Conservation (phyloP, 768 basidiomycete genomes). For the Boletus fagicola region DNA sequence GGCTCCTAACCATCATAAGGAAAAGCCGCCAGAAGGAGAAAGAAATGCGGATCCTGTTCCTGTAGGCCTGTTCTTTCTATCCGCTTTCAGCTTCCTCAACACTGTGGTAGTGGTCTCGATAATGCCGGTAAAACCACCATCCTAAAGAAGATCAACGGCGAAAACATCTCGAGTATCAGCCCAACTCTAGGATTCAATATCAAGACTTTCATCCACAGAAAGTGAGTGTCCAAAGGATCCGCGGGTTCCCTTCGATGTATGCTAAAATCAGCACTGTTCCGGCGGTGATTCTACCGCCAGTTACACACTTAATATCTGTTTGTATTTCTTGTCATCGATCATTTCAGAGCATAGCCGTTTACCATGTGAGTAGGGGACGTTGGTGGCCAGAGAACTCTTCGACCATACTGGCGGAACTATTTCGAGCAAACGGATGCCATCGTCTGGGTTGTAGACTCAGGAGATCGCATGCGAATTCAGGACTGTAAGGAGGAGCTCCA, state of each 20-base stretch:
- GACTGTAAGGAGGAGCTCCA: constrained; percentile 90
- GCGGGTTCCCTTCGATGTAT: constrained; percentile 13
- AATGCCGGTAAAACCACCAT: constrained; percentile 99
- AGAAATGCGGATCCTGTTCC: constrained; percentile 95
- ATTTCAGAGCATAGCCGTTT: constrained; percentile 60
- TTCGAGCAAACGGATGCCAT: constrained; percentile 98
- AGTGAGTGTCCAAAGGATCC: constrained; percentile 49
- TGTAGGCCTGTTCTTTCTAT: constrained; percentile 47
- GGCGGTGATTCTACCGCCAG: constrained; percentile 30
- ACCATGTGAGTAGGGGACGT: constrained; percentile 91
- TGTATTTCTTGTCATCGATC: constrained; percentile 16
- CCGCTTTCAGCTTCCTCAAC: constrained; percentile 15
- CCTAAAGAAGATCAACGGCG: constrained; percentile 89
- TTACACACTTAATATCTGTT: constrained; percentile 45
- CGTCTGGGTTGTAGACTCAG: constrained; percentile 98
- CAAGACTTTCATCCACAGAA: constrained; percentile 90
- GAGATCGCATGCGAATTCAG: constrained; percentile 83
- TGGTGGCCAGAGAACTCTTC: constrained; percentile 91
- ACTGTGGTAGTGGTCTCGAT: constrained; percentile 76
- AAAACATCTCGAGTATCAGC: constrained; percentile 83
- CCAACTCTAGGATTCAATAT: constrained; percentile 99
- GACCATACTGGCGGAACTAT: constrained; percentile 99
- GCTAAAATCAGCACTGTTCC: constrained; percentile 24
- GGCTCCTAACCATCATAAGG: constrained; percentile 92
- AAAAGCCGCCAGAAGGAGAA: constrained; percentile 95